These are phyloP conservation scores for Deuterostichococcus epilithicus DNA, from an alignment of 139 green algal species.

Conservation along the genomic window DNA sequence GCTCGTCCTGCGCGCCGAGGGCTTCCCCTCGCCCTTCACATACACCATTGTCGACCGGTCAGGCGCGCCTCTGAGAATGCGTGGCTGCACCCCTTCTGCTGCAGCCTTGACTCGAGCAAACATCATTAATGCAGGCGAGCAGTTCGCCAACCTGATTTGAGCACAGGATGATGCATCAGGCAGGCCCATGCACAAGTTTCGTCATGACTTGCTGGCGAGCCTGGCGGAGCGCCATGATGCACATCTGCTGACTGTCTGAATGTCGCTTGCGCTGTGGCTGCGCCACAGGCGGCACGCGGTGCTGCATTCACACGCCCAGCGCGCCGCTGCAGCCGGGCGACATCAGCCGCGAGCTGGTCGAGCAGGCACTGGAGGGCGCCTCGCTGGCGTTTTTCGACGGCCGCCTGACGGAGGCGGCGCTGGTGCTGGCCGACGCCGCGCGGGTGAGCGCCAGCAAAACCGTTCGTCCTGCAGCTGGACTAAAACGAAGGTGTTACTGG, in stretches of 20 bases:
- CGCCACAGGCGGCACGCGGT: constrained; percentile 83
- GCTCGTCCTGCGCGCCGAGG: constrained; percentile 57
- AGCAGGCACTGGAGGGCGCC: constrained; percentile 42
- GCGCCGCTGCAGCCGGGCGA: constrained; percentile 58
- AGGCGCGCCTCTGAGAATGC: constrained; percentile 36
- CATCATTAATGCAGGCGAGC: too few species aligned
- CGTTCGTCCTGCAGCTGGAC: constrained; percentile 1
- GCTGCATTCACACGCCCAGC: constrained; percentile 94
- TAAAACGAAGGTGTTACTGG: too few species aligned
- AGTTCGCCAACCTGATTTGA: too few species aligned
- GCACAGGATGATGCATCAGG: constrained; percentile 1
- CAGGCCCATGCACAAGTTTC: too few species aligned
- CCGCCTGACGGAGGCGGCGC: constrained; percentile 80
- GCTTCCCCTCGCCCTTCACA: constrained; percentile 87
- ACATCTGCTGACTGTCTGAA: too few species aligned
- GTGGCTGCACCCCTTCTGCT: not conserved
- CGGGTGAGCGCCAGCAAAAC: constrained; percentile 3
- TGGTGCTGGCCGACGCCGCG: constrained; percentile 69
- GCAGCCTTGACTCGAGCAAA: too few species aligned
- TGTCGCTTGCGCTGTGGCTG: too few species aligned
- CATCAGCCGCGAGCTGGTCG: constrained; percentile 41
- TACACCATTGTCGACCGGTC: constrained; percentile 94
- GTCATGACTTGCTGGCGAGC: too few species aligned
- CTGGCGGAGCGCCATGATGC: too few species aligned
- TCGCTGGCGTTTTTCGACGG: constrained; percentile 91